These are phyloP conservation scores for Fraxinus excelsior DNA, from an alignment of 257 asterid species.

Conservation along the genomic window DNA sequence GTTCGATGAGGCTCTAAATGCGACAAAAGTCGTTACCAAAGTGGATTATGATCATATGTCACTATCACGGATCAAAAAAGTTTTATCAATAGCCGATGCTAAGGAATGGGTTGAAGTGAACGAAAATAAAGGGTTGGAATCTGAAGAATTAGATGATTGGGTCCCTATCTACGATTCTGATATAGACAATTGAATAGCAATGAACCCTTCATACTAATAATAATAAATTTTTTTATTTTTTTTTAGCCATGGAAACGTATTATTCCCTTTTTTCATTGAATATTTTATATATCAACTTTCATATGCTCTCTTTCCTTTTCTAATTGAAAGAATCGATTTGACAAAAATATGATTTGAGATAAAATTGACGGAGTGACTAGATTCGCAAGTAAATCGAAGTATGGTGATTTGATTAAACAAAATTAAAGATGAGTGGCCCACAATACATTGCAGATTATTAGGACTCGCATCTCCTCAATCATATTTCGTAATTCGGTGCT, in stretches of 20 bases:
- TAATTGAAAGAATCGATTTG: too few relatives aligned
- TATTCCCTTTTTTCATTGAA: background rate
- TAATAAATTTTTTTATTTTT: background rate
- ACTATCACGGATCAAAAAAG: constrained; percentile 30
- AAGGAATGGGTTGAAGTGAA: constrained; percentile 55
- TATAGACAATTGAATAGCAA: constrained; percentile 50
- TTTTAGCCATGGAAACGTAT: constrained; percentile 15
- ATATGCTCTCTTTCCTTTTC: too few relatives aligned
- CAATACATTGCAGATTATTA: too few relatives aligned
- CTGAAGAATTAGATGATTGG: constrained; percentile 80
- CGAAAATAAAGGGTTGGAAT: constrained; percentile 61
- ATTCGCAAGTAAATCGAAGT: too few relatives aligned
- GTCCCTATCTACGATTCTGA: constrained; percentile 62
- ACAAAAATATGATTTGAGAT: too few relatives aligned
- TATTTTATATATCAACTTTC: background rate
- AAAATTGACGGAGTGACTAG: too few relatives aligned
- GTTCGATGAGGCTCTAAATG: constrained; percentile 28
- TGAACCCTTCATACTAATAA: constrained; percentile 35
- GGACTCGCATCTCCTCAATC: too few relatives aligned
- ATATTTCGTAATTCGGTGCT: too few relatives aligned
- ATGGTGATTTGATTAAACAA: too few relatives aligned
- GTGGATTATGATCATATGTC: constrained; percentile 27
- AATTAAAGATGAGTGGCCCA: too few relatives aligned
- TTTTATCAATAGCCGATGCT: constrained; percentile 39
- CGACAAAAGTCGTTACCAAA: constrained; percentile 24